These are phyloP conservation scores for Suillus lakei DNA, from an alignment of 768 basidiomycete genomes.

Conservation along the genomic window DNA sequence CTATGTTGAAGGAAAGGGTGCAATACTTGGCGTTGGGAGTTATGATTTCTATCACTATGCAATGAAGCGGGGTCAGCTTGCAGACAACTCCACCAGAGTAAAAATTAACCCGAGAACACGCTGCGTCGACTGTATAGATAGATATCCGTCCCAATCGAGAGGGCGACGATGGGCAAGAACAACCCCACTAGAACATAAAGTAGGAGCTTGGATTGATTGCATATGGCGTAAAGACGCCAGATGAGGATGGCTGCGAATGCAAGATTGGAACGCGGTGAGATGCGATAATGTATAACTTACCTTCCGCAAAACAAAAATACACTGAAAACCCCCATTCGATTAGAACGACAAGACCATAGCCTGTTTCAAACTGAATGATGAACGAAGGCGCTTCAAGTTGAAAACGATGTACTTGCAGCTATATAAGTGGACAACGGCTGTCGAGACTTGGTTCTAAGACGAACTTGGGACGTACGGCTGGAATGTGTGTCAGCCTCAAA, in stretches of 20 bases:
- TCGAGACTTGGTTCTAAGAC: neutral
- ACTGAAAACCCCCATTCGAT: neutral
- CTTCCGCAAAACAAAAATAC: constrained; percentile 1
- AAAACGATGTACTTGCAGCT: neutral
- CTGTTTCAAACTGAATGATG: neutral
- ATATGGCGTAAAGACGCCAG: neutral
- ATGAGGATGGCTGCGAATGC: neutral
- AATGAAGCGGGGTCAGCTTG: neutral
- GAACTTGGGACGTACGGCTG: neutral
- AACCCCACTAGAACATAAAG: neutral
- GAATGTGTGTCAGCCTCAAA: neutral
- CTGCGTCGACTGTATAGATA: neutral
- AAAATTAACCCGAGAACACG: neutral
- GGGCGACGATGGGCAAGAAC: neutral
- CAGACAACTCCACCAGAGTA: neutral
- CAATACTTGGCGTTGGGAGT: neutral
- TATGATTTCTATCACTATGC: neutral
- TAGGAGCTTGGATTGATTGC: neutral
- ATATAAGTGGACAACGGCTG: neutral
- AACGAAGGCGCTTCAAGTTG: neutral
- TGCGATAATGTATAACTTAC: neutral
- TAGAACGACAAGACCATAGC: neutral
- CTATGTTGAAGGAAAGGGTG: neutral
- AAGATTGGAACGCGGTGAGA: neutral
- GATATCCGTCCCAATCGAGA: neutral